Conservation (phyloP, 441 rosid species). For the Populus hybrid region DNA sequence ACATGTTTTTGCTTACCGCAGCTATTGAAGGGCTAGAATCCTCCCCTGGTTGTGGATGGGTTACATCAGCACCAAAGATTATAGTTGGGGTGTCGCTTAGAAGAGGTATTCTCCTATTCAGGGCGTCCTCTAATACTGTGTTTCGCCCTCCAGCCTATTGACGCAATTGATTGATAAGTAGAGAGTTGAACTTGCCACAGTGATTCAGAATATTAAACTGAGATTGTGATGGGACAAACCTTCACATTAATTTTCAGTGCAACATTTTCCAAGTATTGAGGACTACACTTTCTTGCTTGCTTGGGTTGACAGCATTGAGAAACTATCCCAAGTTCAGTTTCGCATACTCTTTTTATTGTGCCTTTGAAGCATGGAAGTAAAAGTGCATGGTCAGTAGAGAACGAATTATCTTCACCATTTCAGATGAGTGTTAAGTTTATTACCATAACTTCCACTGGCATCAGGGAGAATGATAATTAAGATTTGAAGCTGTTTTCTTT, state of each 20-base stretch:
- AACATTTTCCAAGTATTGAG: neutral
- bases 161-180: neutral
- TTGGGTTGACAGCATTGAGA: neutral
- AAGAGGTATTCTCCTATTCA: neutral
- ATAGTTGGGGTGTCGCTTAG: neutral
- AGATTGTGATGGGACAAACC: neutral
- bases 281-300: neutral
- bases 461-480: neutral
- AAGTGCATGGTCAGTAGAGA: neutral
- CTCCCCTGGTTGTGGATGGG: neutral
- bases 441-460: neutral
- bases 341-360: neutral
- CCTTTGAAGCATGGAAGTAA: neutral
- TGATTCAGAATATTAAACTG: neutral
- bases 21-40: constrained; percentile 1
- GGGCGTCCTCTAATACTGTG: neutral
- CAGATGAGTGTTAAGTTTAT: neutral
- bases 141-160: neutral
- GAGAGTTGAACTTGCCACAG: neutral
- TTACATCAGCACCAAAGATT: constrained; percentile 5
- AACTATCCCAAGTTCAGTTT: neutral
- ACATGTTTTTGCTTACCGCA: neutral
- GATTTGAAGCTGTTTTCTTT: neutral
- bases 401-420: neutral
- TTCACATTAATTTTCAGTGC: neutral